Conservation (phyloP, 495 filamentous ascomycete species). For the Neurospora sublineolata region DNA sequence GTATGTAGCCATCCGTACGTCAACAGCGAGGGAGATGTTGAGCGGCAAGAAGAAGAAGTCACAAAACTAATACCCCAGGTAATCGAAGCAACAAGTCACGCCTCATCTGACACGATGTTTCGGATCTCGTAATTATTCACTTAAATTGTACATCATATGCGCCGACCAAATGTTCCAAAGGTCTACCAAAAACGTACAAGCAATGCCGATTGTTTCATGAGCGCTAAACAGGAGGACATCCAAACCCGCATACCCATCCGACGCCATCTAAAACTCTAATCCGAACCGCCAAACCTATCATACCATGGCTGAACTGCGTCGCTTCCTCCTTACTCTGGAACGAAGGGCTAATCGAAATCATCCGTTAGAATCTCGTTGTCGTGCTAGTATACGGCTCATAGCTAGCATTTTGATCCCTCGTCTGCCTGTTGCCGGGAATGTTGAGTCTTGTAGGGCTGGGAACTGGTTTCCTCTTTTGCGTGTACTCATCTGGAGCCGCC, state of each 20-base stretch:
- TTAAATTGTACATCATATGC: not conserved
- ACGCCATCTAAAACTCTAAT: not conserved
- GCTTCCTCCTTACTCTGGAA: not conserved
- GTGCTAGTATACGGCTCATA: conserved; percentile 9
- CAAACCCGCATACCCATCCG: not conserved
- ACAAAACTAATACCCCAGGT: not conserved
- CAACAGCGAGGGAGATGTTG: not conserved
- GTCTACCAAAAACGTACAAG: not conserved
- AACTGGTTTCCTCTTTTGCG: not conserved
- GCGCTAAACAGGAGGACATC: not conserved
- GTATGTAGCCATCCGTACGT: not conserved
- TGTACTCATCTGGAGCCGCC: conserved; percentile 14
- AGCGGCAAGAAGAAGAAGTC: not conserved
- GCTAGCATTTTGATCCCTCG: conserved; percentile 10
- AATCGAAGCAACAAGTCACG: not conserved
- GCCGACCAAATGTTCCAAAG: not conserved
- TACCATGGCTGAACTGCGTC: not conserved
- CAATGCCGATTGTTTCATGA: not conserved
- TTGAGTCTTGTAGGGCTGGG: not conserved
- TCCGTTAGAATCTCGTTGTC: not conserved
- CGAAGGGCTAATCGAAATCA: not conserved
- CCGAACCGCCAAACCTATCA: not conserved
- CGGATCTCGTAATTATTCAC: not conserved
- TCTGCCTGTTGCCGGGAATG: conserved; percentile 7
- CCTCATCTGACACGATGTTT: not conserved